Evolutionary conservation across 805 yeast genomes (phyloP).

Genomic region (Candida boidinii): DNA sequence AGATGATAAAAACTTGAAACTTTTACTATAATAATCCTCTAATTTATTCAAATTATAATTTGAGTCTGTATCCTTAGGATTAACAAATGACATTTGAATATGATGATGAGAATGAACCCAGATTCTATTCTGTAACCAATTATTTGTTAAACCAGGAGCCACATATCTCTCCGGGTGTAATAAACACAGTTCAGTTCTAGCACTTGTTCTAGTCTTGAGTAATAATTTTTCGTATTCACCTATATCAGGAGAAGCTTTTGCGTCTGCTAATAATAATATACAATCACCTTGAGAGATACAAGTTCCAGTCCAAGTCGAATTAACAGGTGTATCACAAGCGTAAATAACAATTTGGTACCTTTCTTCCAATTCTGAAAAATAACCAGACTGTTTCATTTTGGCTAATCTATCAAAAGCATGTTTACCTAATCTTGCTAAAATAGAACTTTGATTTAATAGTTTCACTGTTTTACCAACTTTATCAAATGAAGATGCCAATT

Average conservation of each 20-base stretch:
- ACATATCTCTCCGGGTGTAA: slow-evolving; percentile 80
- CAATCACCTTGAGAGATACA: slow-evolving; percentile 96
- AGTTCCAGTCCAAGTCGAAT: slow-evolving; percentile 84
- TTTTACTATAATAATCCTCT: background rate
- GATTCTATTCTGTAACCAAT: slow-evolving; percentile 75
- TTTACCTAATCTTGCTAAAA: slow-evolving; percentile 73
- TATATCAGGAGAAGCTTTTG: slow-evolving; percentile 57
- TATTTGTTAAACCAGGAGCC: slow-evolving; percentile 73
- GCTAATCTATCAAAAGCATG: slow-evolving; percentile 91
- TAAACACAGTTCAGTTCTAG: slow-evolving; percentile 78
- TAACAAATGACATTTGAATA: slow-evolving; percentile 48
- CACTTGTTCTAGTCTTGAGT: slow-evolving; percentile 68
- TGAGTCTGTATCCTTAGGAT: background rate
- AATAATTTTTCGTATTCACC: slow-evolving; percentile 83
- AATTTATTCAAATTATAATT: background rate
- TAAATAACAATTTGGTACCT: slow-evolving; percentile 81
- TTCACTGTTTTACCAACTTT: slow-evolving; percentile 67
- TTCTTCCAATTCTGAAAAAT: slow-evolving; percentile 86
- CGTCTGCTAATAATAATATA: slow-evolving; percentile 81
- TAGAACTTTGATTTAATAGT: slow-evolving; percentile 75
- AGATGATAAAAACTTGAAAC: too few relatives aligned
- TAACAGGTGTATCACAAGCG: slow-evolving; percentile 76
- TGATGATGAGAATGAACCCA: slow-evolving; percentile 97
- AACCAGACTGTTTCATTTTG: slow-evolving; percentile 77
- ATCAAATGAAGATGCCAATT: slow-evolving; percentile 61